Conservation (phyloP, 1,284 basidiomycete species). For the Peniophora sp. region DNA sequence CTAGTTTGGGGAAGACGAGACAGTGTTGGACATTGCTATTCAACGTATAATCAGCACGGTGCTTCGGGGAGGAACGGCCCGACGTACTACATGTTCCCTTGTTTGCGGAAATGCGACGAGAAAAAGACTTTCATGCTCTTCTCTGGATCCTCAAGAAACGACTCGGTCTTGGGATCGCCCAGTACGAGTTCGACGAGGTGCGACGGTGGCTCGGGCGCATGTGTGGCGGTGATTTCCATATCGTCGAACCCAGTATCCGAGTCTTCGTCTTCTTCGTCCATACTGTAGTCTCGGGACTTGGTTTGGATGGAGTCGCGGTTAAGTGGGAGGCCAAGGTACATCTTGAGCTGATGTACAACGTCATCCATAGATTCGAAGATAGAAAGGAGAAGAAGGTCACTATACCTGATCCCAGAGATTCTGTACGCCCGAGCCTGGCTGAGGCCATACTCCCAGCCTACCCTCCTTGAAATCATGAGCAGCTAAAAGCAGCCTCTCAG, state of each 20-base stretch:
- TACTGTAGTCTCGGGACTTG: not conserved
- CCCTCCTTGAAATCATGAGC: constrained; percentile 43
- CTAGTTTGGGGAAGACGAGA: constrained; percentile 41
- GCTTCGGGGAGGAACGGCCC: no score
- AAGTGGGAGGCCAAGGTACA: constrained; percentile 42
- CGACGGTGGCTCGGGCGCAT: not conserved
- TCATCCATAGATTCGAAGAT: not conserved
- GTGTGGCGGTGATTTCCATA: not conserved
- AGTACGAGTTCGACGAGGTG: not conserved
- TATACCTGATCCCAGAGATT: constrained; percentile 59
- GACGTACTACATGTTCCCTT: constrained; percentile 49
- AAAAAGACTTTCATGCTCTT: constrained; percentile 47
- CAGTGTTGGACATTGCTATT: constrained; percentile 10
- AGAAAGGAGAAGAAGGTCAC: constrained; percentile 6
- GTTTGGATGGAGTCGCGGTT: constrained; percentile 14
- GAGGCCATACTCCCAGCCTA: constrained; percentile 26
- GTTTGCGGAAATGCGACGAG: constrained; percentile 53
- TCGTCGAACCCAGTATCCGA: constrained; percentile 25
- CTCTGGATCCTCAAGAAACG: constrained; percentile 55
- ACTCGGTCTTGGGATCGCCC: constrained; percentile 11
- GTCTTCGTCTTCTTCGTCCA: constrained; percentile 13
- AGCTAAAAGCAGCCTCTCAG: constrained; percentile 50
- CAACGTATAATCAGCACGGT: no score
- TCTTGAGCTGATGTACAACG: constrained; percentile 29
- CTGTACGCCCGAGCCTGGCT: constrained; percentile 17